Percentiles rank a stretch among this genome's conserved stretches.
Conservation (phyloP, 139 green algal species). For the Gonium pectorale region DNA sequence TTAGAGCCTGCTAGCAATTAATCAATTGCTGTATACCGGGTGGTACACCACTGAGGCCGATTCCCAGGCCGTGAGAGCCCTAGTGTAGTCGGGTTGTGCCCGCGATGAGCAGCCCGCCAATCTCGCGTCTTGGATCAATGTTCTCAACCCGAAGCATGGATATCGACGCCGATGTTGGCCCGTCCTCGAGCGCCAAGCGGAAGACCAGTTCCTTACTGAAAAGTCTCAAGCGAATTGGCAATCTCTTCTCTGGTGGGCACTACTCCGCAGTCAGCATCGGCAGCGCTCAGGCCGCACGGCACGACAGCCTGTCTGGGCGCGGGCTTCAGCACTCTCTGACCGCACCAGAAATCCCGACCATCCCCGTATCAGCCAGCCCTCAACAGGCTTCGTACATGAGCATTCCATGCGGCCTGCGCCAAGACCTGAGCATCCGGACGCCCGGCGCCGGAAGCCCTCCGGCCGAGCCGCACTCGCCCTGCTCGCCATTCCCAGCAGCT, state of each 20-base stretch:
- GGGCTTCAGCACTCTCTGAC: neutral
- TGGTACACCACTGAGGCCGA: too few relatives aligned
- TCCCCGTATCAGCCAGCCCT: neutral
- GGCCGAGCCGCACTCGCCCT: slow-evolving; percentile 3
- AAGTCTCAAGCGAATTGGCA: neutral
- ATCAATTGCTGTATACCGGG: too few relatives aligned
- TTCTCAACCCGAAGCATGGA: neutral
- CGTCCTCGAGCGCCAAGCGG: neutral
- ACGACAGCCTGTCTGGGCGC: neutral
- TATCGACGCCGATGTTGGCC: neutral
- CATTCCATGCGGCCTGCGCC: neutral
- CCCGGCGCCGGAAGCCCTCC: neutral
- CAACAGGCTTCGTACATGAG: neutral
- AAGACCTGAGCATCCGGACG: neutral
- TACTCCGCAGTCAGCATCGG: neutral
- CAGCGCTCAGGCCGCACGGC: neutral
- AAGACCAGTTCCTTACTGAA: slow-evolving; percentile 1
- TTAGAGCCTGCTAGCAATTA: too few relatives aligned
- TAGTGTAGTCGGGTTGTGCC: neutral
- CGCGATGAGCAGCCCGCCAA: neutral
- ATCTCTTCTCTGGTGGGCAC: slow-evolving; percentile 4
- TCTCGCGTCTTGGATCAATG: neutral
- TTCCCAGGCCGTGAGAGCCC: neutral
- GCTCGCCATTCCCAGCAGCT: slow-evolving; percentile 4
- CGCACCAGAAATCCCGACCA: neutral